These are phyloP conservation scores for Gymnopus androsaceus DNA, from an alignment of 1,284 basidiomycete genomes.

Conservation along the genomic window DNA sequence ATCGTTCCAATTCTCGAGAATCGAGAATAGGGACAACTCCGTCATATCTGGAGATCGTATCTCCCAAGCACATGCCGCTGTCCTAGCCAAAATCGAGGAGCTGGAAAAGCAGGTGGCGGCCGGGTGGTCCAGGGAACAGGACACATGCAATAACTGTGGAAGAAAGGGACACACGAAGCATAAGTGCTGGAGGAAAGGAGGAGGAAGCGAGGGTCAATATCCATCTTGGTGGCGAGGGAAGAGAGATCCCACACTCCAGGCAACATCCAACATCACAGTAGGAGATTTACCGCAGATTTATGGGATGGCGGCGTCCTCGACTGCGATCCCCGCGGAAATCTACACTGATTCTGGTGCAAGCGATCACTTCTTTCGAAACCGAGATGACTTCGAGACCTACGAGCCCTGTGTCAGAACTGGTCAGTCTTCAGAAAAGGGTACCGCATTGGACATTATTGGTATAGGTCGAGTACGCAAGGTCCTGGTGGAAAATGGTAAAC, in stretches of 20 bases:
- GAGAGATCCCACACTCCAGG: background rate
- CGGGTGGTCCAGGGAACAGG: background rate
- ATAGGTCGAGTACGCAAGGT: no score
- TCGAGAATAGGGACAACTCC: background rate
- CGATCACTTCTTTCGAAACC: slow-evolving; percentile 10
- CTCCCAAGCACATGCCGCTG: background rate
- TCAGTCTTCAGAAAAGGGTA: background rate
- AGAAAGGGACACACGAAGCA: slow-evolving; percentile 1
- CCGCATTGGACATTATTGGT: background rate
- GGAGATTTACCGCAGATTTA: background rate
- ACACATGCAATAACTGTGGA: background rate
- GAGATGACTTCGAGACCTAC: slow-evolving; percentile 10
- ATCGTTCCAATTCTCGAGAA: background rate
- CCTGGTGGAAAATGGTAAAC: background rate
- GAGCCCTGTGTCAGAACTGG: background rate
- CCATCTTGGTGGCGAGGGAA: slow-evolving; percentile 5
- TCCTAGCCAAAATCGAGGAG: slow-evolving; percentile 7
- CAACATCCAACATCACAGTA: background rate
- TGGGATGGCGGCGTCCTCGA: background rate
- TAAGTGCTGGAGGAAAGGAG: slow-evolving; percentile 10
- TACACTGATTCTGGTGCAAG: slow-evolving; percentile 6
- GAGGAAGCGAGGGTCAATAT: slow-evolving; percentile 12
- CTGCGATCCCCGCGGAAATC: background rate
- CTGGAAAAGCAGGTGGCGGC: background rate
- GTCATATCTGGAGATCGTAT: background rate